Percentiles rank a stretch among this genome's conserved stretches.
These are phyloP conservation scores for Sclerotinia trifoliorum DNA, from an alignment of 2,329 filamentous ascomycete species.

Conservation along the genomic window DNA sequence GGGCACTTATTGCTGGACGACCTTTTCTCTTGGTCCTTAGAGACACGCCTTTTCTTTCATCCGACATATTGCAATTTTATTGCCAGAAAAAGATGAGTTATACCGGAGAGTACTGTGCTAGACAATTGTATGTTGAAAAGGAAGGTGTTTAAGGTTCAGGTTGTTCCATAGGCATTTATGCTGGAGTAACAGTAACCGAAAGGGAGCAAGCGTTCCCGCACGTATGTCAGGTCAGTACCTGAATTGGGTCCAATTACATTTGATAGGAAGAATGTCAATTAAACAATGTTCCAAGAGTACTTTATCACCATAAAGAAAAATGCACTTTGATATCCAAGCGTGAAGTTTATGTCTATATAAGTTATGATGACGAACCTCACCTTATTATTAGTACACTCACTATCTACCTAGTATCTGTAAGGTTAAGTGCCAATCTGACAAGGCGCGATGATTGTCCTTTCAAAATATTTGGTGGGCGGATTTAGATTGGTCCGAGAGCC, in stretches of 20 bases:
- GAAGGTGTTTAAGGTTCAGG: conserved; percentile 9
- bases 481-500: conserved; percentile 22
- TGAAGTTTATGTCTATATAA: neutral
- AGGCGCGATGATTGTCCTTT: conserved; percentile 3
- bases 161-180: conserved; percentile 1
- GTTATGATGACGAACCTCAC: neutral
- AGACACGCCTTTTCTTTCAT: conserved; percentile 58
- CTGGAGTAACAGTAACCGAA: conserved; percentile 13
- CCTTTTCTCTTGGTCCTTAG: conserved; percentile 62
- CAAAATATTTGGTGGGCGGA: conserved; percentile 12
- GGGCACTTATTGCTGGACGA: conserved; percentile 61
- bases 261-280: neutral
- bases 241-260: neutral
- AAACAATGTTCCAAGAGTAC: neutral
- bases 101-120: neutral
- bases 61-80: conserved; percentile 50
- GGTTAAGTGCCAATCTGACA: neutral
- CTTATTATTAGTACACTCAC: no score
- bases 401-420: neutral
- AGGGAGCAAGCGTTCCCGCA: conserved; percentile 10
- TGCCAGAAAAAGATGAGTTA: neutral
- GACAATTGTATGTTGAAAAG: neutral
- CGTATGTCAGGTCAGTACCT: neutral
- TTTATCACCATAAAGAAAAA: neutral
- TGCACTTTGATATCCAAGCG: neutral